phyloP scores from a whole-genome alignment of 2,329 filamentous ascomycete genomes.

The Ophidiomyces ophidiicola region DNA sequence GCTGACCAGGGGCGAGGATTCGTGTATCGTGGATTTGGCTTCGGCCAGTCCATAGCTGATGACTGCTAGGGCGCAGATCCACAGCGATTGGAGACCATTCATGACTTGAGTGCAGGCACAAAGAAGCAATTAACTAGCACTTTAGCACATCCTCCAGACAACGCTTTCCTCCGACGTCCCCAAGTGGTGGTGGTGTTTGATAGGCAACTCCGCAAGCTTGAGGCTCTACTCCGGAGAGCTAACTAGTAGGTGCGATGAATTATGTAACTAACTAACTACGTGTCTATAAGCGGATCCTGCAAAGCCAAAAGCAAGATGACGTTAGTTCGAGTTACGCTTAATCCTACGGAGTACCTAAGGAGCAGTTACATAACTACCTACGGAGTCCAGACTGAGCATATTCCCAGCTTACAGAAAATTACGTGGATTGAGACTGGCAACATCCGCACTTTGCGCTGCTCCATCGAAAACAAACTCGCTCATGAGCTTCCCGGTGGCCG shows the following conservation, averaged over 20 bases:
- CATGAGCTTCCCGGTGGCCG: constrained; percentile 71
- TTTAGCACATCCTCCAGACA: background rate
- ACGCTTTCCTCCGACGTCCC: no score
- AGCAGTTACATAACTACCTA: no score
- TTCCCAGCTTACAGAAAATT: constrained; percentile 32
- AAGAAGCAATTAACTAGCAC: background rate
- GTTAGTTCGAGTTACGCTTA: no score
- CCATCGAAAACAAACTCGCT: constrained; percentile 69
- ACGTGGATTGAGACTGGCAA: constrained; percentile 55
- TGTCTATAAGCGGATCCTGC: background rate
- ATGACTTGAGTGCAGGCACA: constrained; percentile 6
- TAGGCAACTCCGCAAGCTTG: no score
- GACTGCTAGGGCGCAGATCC: constrained; percentile 19
- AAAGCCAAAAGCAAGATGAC: no score
- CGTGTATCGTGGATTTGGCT: constrained; percentile 15
- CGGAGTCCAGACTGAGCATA: no score
- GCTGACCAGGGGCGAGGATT: constrained; percentile 27
- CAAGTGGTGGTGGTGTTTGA: no score
- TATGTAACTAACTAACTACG: background rate
- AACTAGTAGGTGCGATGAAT: background rate
- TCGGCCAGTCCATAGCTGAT: constrained; percentile 16
- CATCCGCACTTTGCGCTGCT: constrained; percentile 52
- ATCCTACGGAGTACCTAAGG: no score
- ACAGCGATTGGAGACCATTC: constrained; percentile 20
- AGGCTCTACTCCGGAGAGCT: background rate